A percentile compares a stretch with the other conserved stretches of the same genome.
Conservation (phyloP, 345 rosid species). For the Populus ilicifolia region DNA sequence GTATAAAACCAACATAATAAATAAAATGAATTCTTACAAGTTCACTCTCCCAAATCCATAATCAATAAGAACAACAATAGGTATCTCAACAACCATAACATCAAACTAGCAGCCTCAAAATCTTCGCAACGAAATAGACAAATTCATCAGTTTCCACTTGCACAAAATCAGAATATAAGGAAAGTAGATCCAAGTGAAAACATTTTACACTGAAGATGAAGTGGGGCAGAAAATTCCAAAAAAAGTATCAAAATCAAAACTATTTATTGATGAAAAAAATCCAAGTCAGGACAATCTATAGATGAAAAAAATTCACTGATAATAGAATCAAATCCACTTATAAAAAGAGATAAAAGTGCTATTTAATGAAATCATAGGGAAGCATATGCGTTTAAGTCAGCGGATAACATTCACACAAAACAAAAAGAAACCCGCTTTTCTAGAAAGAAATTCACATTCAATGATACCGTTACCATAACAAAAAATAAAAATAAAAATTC, state of each 20-base stretch:
- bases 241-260: no score
- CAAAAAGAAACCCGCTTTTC: neutral
- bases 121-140: neutral
- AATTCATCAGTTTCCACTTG: neutral
- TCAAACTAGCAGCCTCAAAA: neutral
- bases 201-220: neutral
- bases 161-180: neutral
- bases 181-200: neutral
- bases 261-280: neutral
- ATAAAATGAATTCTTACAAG: neutral
- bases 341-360: neutral
- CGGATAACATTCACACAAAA: constrained; percentile 1
- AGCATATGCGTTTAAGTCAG: constrained; percentile 13
- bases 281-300: neutral
- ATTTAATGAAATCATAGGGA: constrained; percentile 3
- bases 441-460: constrained; percentile 8
- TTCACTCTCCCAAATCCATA: neutral
- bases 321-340: neutral
- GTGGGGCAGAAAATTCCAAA: neutral
- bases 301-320: neutral
- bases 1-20: neutral
- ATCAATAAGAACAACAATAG: neutral
- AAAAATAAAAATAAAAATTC: neutral
- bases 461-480: constrained; percentile 1
- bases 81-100: neutral